Base-by-base conservation (phyloP, 2,329 filamentous ascomycete genomes). In the Moelleriella libera region DNA sequence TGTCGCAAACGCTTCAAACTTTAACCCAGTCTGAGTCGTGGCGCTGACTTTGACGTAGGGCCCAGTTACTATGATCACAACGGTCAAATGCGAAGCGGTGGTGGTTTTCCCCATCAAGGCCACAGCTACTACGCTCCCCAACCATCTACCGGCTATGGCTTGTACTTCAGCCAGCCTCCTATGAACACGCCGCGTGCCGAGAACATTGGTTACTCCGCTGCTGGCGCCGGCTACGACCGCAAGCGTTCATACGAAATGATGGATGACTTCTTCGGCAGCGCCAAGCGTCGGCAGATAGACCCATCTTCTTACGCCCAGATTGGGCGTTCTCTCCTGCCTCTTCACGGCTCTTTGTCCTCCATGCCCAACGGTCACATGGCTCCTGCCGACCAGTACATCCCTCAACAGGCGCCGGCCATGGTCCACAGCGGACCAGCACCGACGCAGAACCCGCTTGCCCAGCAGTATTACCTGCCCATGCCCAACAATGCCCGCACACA, bases 261-360 rank as follows among this genome's bases (percentile, higher is more conserved):
- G 50, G 90, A 94, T 60, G 88, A 95, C 62, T 95, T 97, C 69
- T 94, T 97, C 55, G 87, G 85, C 55, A 88, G 86, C 61, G 82
- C 88, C 55, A 97, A 96, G 74, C 86, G 89, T 58, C 85, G 88
- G 59, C 82, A 88, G 57, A 85, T 97, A 55, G 88, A 97, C 62
- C 85, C 89, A 3, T 76, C 76, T 47, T 92, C 85, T n/a, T 97
- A 96, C 65, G 76, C 84, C 49, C 86, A 94, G 60, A 88, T 98
- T 53, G 88, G 88, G 55, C 87, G 92, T 62, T 84, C 89, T 52
- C 76, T 98, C 50, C 78, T 90, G 62, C 84, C 85, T 52, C 75
- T 94, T 10, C 86, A 92, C 61, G 79, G 80, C 47, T 73, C 84
- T 66, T 82, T 75, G 34, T 8, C 21, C 59, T 79, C 66, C 62